These are phyloP conservation scores for Tubosaeta sp. DNA, from an alignment of 768 basidiomycete genomes.

Conservation along the genomic window DNA sequence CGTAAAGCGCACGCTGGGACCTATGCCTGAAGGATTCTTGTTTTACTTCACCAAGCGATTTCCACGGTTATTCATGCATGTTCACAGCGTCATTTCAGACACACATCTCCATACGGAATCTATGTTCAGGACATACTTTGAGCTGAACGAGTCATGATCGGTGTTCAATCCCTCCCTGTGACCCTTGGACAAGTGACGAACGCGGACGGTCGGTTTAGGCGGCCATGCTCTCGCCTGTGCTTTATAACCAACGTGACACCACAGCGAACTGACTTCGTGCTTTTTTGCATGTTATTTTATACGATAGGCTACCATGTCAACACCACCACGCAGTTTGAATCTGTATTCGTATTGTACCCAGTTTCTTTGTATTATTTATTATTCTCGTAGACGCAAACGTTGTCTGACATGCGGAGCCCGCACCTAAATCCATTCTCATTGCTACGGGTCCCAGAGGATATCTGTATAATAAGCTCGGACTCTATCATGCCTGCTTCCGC, in stretches of 20 bases:
- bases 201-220: not conserved
- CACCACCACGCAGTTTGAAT: slow-evolving; percentile 2
- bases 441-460: not conserved
- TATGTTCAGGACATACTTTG: slow-evolving; percentile 90
- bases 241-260: not conserved
- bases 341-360: slow-evolving; percentile 19
- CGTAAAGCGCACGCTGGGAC: slow-evolving; percentile 82
- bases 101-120: slow-evolving; percentile 76
- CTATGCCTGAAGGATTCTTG: slow-evolving; percentile 90
- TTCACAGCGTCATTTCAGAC: slow-evolving; percentile 74
- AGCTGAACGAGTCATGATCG: slow-evolving; percentile 48
- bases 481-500: slow-evolving; percentile 55
- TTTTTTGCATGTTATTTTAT: slow-evolving; percentile 18
- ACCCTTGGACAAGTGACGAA: not conserved
- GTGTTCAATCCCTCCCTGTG: not conserved
- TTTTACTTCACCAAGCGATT: slow-evolving; percentile 92
- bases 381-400: not conserved
- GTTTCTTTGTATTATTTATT: not conserved
- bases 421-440: not conserved
- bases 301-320: slow-evolving; percentile 2
- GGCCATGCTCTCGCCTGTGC: too few relatives aligned
- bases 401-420: too few relatives aligned
- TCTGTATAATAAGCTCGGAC: not conserved
- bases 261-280: not conserved
- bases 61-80: slow-evolving; percentile 87